These are phyloP conservation scores for Paratinospora sagittata DNA, from an alignment of 164 flowering plant genomes.

Conservation along the genomic window DNA sequence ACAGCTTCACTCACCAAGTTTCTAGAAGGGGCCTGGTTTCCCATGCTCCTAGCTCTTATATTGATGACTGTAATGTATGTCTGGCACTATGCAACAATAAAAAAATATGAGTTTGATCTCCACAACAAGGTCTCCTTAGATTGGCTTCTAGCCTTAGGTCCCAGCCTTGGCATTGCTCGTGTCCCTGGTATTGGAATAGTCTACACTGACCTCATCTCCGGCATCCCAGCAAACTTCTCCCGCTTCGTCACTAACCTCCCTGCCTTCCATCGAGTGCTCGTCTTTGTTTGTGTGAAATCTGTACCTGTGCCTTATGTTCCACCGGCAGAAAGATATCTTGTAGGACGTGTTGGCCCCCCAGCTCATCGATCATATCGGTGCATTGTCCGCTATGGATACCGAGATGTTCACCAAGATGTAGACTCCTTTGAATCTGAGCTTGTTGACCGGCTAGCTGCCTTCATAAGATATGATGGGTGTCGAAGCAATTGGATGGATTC, in stretches of 20 bases:
- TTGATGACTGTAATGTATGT: too few species aligned
- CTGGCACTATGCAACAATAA: too few species aligned
- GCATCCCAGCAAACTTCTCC: constrained; percentile 89
- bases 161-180: constrained; percentile 85
- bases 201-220: constrained; percentile 74
- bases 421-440: constrained; percentile 80
- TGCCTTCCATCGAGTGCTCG: constrained; percentile 77
- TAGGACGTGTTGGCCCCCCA: too few species aligned
- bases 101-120: constrained; percentile 86
- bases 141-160: constrained; percentile 87
- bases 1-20: too few species aligned
- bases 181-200: too few species aligned
- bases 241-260: constrained; percentile 94
- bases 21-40: too few species aligned
- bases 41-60: too few species aligned
- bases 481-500: constrained; percentile 15
- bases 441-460: constrained; percentile 50
- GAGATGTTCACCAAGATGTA: constrained; percentile 84
- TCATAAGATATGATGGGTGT: constrained; percentile 55
- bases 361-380: too few species aligned
- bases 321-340: too few species aligned
- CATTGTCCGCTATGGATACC: too few species aligned
- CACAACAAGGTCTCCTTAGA: constrained; percentile 95
- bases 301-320: too few species aligned
- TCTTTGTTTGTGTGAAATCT: too few species aligned